Evolutionary conservation across 116 monocot species (phyloP), one percentile per base, ranked within the genome.

Genomic region (Iris pallida): DNA sequence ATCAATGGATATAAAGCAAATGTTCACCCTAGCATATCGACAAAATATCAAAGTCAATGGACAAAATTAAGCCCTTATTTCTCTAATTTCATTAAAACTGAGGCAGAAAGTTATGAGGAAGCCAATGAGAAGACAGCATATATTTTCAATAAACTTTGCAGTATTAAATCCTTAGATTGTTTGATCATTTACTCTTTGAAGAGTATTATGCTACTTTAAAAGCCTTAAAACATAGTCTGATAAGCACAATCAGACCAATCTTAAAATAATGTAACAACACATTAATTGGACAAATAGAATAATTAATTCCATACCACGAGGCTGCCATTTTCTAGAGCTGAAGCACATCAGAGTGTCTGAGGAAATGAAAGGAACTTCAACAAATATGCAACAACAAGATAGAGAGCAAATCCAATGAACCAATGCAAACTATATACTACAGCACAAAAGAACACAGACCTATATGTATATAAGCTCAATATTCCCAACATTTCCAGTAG

Each of bases 1-100:
- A 98, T 98, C 79, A 98, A 77, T 41, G 98, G 93, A 75, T 98
- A 98, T 47, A 98, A 80, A 73, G 98, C 98, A 88, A 98, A 98
- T 19, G 86, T 90, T 3, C 93, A 93, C 18, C 97, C 97, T 97
- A 77, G 44, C 74, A 70, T 46, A 64, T 55, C 42, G 16, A 17
- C 9, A 65, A 15, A 16, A 63, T 1, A 61, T 13, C 4, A 61
- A 42, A 42, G 43, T 42, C 43, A 14, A 5, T 43, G n/a, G n/a
- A 1, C 58, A 61, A n/a, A 43, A 44, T 43, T 61, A 42, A 58
- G 43, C 15, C 61, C 61, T n/a, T n/a, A 5, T 4, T 61, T 2
- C 13, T n/a, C 41, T 13, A 43, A n/a, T 11, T 43, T 42, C 4
- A n/a, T 5, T 6, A 61, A 61, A 14, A 61, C 5, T n/a, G 42